phyloP scores from a whole-genome alignment of 805 yeast genomes.

The Starmera quercuum region DNA sequence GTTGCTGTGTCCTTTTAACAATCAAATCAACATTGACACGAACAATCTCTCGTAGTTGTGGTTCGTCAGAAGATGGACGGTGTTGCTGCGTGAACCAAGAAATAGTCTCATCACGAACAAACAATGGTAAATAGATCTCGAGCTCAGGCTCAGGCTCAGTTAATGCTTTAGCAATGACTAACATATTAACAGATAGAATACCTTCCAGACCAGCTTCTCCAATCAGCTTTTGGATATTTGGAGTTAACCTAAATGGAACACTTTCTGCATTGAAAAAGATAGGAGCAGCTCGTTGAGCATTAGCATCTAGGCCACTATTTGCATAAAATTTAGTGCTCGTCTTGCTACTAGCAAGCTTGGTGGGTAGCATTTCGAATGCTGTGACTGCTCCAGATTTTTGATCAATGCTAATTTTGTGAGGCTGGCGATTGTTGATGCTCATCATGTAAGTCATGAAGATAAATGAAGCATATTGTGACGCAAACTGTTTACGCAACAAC shows the following conservation, averaged over 20 bases:
- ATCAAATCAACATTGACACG: constrained; percentile 81
- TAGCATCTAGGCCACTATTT: constrained; percentile 26
- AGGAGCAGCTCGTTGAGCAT: constrained; percentile 42
- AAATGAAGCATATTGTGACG: constrained; percentile 90
- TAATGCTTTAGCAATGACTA: constrained; percentile 80
- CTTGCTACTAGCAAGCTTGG: constrained; percentile 53
- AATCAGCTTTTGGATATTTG: constrained; percentile 87
- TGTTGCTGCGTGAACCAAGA: constrained; percentile 92
- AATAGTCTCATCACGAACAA: constrained; percentile 91
- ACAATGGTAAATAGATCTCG: constrained; percentile 85
- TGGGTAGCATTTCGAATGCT: constrained; percentile 94
- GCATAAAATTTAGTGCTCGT: constrained; percentile 28
- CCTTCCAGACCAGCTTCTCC: constrained; percentile 96
- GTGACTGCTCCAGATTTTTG: constrained; percentile 80
- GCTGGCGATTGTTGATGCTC: constrained; percentile 88
- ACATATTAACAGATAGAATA: constrained; percentile 72
- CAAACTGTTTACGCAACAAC: constrained; percentile 92
- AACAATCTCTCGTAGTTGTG: constrained; percentile 80
- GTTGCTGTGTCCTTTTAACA: constrained; percentile 66
- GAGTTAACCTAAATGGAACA: constrained; percentile 94
- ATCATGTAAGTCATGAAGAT: constrained; percentile 90
- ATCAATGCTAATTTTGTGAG: constrained; percentile 84
- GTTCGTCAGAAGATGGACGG: constrained; percentile 74
- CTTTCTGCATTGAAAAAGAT: constrained; percentile 85
- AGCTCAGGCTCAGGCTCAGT: constrained; percentile 89